Evolutionary conservation across 2,329 filamentous ascomycete species (phyloP).

Genomic region (Sporothrix phasma): DNA sequence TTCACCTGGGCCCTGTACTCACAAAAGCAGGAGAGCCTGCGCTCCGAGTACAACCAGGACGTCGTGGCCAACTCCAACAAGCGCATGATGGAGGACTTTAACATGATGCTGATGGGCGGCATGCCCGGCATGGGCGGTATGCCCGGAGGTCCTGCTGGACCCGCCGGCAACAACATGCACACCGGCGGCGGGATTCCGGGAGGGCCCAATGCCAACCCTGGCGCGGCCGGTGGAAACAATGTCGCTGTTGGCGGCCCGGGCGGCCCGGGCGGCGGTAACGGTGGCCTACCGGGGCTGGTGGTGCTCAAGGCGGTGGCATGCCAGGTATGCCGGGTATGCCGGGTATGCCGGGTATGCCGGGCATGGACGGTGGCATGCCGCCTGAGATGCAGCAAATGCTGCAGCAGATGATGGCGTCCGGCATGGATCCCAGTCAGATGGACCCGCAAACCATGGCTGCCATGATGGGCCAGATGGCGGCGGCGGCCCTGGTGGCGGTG

Average conservation of each 20-base stretch:
- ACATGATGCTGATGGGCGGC: constrained; percentile 56
- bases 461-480: constrained; percentile 51
- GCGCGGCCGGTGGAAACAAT: constrained; percentile 12
- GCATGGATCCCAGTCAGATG: constrained; percentile 58
- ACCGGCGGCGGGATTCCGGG: background rate
- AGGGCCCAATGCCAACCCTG: constrained; percentile 16
- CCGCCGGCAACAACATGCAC: background rate
- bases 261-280: background rate
- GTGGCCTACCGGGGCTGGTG: background rate
- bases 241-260: background rate
- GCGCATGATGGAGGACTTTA: constrained; percentile 67
- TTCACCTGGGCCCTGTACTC: constrained; percentile 97
- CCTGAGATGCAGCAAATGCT: constrained; percentile 60
- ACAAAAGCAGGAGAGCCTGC: constrained; percentile 71
- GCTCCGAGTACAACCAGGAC: constrained; percentile 63
- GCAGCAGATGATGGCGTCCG: constrained; percentile 58
- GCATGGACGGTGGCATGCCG: constrained; percentile 21
- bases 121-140: constrained; percentile 22
- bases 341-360: constrained; percentile 34
- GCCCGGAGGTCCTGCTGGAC: background rate
- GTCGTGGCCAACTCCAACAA: constrained; percentile 56
- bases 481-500: constrained; percentile 22
- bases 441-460: constrained; percentile 47
- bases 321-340: too few relatives aligned
- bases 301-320: constrained; percentile 5